Percentiles rank a stretch among this genome's conserved stretches.
phyloP scores from a whole-genome alignment of 352 stramenopile species.

The Phytopythium oedochilum region DNA sequence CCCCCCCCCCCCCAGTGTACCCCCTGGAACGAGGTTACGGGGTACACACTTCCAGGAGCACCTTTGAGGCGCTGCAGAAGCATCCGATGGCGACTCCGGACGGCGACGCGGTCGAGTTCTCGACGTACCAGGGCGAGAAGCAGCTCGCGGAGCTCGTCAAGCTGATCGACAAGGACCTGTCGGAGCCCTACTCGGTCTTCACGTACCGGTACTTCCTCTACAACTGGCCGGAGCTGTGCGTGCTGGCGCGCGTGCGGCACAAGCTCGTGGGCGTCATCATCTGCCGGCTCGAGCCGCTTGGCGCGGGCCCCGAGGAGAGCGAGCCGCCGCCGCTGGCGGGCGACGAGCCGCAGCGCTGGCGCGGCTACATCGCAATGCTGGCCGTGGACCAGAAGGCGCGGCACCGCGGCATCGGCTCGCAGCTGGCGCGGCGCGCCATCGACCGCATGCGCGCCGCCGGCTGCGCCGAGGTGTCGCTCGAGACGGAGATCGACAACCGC shows the following conservation, averaged over 20 bases:
- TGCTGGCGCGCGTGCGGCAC: conserved; percentile 80
- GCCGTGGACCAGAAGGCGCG: conserved; percentile 89
- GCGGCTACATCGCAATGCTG: conserved; percentile 95
- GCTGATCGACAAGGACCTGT: conserved; percentile 93
- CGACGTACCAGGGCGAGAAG: conserved; percentile 82
- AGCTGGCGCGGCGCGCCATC: conserved; percentile 85
- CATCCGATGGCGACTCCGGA: conserved; percentile 19
- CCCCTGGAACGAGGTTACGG: no score
- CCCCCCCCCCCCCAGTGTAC: no score
- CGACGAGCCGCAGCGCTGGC: conserved; percentile 29
- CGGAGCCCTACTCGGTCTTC: conserved; percentile 95
- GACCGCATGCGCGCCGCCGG: conserved; percentile 78
- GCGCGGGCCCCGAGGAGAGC: conserved; percentile 47
- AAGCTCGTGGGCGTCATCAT: conserved; percentile 91
- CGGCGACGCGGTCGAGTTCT: conserved; percentile 39
- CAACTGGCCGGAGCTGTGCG: conserved; percentile 92
- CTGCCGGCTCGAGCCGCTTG: conserved; percentile 86
- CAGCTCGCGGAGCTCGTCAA: conserved; percentile 90
- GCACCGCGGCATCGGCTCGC: conserved; percentile 89
- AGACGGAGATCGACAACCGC: conserved; percentile 93
- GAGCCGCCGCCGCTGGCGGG: conserved; percentile 11
- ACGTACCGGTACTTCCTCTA: conserved; percentile 97
- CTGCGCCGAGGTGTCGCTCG: conserved; percentile 90
- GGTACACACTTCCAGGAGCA: no score
- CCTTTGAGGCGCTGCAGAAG: no score